Evolutionary conservation across 2,329 filamentous ascomycete genomes (phyloP), one percentile per base, ranked within the genome.

Genomic region (Beauveria sp.): DNA sequence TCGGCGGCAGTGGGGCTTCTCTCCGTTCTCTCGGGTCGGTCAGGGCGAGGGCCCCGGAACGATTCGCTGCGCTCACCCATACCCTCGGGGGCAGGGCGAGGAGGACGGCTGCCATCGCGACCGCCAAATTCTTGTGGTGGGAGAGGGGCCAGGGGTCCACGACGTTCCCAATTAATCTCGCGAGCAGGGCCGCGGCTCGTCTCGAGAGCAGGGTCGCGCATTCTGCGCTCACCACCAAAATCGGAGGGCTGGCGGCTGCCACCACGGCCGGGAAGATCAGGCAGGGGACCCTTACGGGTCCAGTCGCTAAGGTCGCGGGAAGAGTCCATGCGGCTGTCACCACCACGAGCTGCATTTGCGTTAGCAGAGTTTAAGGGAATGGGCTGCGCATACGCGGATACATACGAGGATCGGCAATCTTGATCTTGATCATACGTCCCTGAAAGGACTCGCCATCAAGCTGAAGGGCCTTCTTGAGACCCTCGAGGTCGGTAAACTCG

Each of bases 371-470:
- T 52, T 3, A 9, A 8, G 26, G 4, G 16, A 47, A 5, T 30
- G 30, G 3, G 14, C 10, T 8, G 6, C 9, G 37, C 24, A 26
- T 41, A 55, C 20, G 37, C 26, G 16, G 28, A 22, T 37, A 69
- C 92, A 77, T 88, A 99, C 94, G 93, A 75, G 94, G 94, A 79
- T 99, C 96, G 56, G 94, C 96, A 72, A 99, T 88, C 80, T 92
- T 97, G 73, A 97, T 88, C 73, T 91, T 87, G 73, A 99, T 92
- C 71, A 87, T 89, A 67, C 94, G 88, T 68, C 92, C 92, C 74
- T 96, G 89, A 75, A 97, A 92, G 62, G 85, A 86, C 63, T 85
- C 81, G 69, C 91, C 90, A 70, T 92, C 92, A 65, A 94, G 83
- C 62, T 86, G 85, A 65, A 99, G 83, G 61, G 94, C 94, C 77